phyloP scores from a whole-genome alignment of 2,329 filamentous ascomycete species.

The Phyllosticta paracitricarpa region DNA sequence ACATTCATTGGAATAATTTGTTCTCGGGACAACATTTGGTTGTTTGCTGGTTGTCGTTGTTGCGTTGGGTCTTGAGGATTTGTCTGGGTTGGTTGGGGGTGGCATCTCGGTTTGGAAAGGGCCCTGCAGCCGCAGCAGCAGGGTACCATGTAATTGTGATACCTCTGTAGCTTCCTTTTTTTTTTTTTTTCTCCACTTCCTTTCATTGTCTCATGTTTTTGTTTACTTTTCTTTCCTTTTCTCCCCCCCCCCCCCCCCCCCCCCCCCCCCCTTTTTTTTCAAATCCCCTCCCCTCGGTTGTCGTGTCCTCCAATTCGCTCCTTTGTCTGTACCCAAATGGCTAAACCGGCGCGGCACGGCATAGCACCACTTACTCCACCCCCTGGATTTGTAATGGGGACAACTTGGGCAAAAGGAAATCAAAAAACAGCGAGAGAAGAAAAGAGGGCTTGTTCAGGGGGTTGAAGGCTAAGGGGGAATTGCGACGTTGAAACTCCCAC shows the following conservation, averaged over 20 bases:
- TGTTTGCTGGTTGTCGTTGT: background rate
- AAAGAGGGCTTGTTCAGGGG: no score
- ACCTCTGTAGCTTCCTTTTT: conserved; percentile 3
- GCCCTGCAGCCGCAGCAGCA: background rate
- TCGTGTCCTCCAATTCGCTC: background rate
- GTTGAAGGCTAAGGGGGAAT: background rate
- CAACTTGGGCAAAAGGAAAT: no score
- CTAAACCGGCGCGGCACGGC: no score
- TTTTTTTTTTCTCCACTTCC: conserved; percentile 5
- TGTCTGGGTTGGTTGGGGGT: background rate
- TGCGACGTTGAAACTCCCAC: background rate
- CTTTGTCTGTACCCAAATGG: no score
- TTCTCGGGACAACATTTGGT: background rate
- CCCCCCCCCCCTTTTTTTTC: conserved; percentile 17
- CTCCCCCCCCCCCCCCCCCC: conserved; percentile 19
- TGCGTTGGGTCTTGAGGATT: background rate
- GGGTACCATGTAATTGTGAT: background rate
- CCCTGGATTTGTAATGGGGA: no score
- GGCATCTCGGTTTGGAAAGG: background rate
- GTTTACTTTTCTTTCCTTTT: conserved; percentile 13
- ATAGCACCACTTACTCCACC: no score
- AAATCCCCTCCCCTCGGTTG: background rate
- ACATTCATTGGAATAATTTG: background rate
- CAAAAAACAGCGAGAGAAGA: no score
- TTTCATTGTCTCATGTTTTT: background rate